Percentiles rank a stretch among this genome's conserved stretches.
Conservation (phyloP, 1,284 basidiomycete genomes). For the Volvariella surrecta region DNA sequence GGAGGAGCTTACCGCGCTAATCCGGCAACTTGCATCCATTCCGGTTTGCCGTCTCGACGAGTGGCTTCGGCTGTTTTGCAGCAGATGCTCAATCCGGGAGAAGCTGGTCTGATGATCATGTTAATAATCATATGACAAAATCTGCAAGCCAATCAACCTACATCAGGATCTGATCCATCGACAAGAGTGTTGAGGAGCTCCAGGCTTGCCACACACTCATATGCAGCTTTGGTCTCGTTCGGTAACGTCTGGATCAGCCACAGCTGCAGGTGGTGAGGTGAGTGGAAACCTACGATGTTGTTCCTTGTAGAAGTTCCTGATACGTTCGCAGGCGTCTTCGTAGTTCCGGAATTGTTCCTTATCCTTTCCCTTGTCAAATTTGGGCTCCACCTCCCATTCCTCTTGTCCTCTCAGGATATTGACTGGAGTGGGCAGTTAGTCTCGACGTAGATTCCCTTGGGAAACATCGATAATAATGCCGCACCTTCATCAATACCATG, state of each 20-base stretch:
- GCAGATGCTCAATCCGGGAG: conserved; percentile 84
- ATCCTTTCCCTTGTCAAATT: conserved; percentile 73
- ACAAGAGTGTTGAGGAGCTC: conserved; percentile 84
- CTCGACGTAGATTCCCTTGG: too few species aligned
- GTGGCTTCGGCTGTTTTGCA: conserved; percentile 93
- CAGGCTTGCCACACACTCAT: conserved; percentile 86
- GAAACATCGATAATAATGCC: not conserved
- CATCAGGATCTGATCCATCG: conserved; percentile 85
- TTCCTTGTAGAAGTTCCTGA: conserved; percentile 83
- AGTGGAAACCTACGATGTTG: conserved; percentile 59
- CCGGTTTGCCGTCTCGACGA: conserved; percentile 80
- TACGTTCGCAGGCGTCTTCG: conserved; percentile 76
- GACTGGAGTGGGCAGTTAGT: not conserved
- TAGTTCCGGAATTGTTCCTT: conserved; percentile 69
- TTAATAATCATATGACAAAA: not conserved
- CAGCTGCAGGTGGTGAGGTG: conserved; percentile 1
- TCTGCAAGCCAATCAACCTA: conserved; percentile 24
- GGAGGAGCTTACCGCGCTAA: conserved; percentile 78
- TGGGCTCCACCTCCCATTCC: conserved; percentile 50
- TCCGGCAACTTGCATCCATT: conserved; percentile 88
- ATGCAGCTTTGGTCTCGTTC: conserved; percentile 51
- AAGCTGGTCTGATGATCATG: conserved; percentile 44
- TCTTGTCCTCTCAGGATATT: conserved; percentile 54
- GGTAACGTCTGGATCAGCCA: conserved; percentile 36
- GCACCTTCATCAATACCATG: conserved; percentile 70